Percentiles rank a stretch among this genome's conserved stretches.
These are phyloP conservation scores for Boehmeria nivea DNA, from an alignment of 306 rosid species.

Conservation along the genomic window DNA sequence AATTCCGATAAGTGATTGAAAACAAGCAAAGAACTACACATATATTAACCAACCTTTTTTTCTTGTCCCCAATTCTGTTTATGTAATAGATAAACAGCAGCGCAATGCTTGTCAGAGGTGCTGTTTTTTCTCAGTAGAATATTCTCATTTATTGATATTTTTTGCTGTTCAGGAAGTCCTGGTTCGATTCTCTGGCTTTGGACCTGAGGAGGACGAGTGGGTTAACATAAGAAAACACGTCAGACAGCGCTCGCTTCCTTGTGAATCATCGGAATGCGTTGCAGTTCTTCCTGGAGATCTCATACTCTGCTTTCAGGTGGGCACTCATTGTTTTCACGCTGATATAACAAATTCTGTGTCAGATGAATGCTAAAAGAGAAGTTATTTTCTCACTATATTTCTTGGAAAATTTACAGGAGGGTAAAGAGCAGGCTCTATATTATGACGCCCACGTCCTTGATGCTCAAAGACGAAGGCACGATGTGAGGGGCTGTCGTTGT, in stretches of 20 bases:
- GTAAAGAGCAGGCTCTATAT: conserved; percentile 98
- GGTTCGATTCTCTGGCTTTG: conserved; percentile 90
- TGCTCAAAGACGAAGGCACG: conserved; percentile 96
- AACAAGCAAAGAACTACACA: not conserved
- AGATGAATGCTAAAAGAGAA: not conserved
- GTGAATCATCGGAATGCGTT: conserved; percentile 97
- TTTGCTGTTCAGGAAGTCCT: conserved; percentile 70
- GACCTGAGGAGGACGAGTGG: conserved; percentile 99
- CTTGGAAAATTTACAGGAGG: conserved; percentile 56
- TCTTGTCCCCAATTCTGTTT: too few relatives aligned
- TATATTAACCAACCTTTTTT: too few relatives aligned
- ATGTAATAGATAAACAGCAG: too few relatives aligned
- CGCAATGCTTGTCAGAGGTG: too few relatives aligned
- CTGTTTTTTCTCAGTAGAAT: not conserved
- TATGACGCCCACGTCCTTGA: conserved; percentile 97
- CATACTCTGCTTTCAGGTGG: conserved; percentile 94
- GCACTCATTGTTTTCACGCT: too few relatives aligned
- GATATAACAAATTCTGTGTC: conserved; percentile 11
- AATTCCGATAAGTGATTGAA: not conserved
- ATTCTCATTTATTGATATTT: not conserved
- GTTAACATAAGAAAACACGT: conserved; percentile 70
- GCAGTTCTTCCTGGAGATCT: conserved; percentile 97
- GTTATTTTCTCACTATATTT: conserved; percentile 14
- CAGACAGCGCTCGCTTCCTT: conserved; percentile 91
- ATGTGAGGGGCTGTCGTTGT: conserved; percentile 99